Evolutionary conservation across 176 grass and related monocot species (phyloP).

Genomic region (Secale cereale): DNA sequence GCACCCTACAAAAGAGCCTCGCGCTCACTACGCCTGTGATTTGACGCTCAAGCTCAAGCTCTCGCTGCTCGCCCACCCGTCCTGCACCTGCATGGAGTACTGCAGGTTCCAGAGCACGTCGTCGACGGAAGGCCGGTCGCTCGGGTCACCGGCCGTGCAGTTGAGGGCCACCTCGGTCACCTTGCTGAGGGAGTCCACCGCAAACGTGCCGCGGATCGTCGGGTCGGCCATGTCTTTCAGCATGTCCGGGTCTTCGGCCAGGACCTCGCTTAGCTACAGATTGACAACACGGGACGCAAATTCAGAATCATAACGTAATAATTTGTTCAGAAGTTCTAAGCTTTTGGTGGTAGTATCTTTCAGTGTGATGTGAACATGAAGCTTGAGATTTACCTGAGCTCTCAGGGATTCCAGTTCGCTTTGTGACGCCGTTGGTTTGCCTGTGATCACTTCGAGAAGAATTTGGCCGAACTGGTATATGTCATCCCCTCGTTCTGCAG

Average conservation of each 20-base stretch:
- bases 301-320: neutral
- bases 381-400: slow-evolving; percentile 44
- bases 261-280: slow-evolving; percentile 45
- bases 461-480: slow-evolving; percentile 87
- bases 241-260: slow-evolving; percentile 46
- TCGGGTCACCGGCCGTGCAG: slow-evolving; percentile 40
- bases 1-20: neutral
- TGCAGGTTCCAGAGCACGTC: slow-evolving; percentile 90
- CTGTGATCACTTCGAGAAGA: slow-evolving; percentile 86
- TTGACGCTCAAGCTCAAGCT: slow-evolving; percentile 52
- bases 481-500: slow-evolving; percentile 51
- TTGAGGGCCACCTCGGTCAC: slow-evolving; percentile 60
- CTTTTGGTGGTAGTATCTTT: neutral
- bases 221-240: slow-evolving; percentile 61
- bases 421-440: slow-evolving; percentile 50
- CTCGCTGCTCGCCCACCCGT: slow-evolving; percentile 87
- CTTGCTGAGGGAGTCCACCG: slow-evolving; percentile 64
- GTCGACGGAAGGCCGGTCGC: slow-evolving; percentile 62
- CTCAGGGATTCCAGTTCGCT: slow-evolving; percentile 56
- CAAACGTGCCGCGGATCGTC: slow-evolving; percentile 53
- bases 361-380: neutral
- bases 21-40: slow-evolving; percentile 7
- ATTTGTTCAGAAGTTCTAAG: neutral
- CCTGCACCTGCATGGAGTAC: slow-evolving; percentile 90
- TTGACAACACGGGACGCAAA: neutral